Conservation (phyloP, 257 asterid species). For the Fraxinus pennsylvanica region DNA sequence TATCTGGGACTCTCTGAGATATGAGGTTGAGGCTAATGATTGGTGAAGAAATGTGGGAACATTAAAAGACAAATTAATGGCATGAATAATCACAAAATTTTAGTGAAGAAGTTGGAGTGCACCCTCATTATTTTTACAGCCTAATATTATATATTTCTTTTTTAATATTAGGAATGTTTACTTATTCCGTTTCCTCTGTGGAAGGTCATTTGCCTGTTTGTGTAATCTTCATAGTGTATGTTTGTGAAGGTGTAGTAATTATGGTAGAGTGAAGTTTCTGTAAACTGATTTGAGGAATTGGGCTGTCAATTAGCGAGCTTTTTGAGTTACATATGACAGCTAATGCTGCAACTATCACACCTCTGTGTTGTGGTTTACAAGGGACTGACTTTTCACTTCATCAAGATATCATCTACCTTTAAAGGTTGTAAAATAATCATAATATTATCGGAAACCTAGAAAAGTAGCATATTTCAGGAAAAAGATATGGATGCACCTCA, state of each 20-base stretch:
- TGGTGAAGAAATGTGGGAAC: neutral
- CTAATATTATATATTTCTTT: slow-evolving; percentile 2
- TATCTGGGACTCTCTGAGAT: neutral
- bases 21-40: slow-evolving; percentile 9
- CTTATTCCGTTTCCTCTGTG: neutral
- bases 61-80: neutral
- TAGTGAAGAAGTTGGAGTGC: neutral
- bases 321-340: neutral
- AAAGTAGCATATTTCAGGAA: no score
- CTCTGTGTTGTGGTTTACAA: neutral
- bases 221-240: neutral
- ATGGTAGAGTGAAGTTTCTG: neutral
- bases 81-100: neutral
- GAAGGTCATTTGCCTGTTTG: neutral
- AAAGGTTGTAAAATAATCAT: no score
- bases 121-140: neutral
- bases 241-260: neutral
- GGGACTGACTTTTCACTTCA: no score
- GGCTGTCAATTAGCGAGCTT: neutral
- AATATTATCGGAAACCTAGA: no score
- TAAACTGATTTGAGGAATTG: neutral
- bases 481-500: no score
- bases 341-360: neutral
- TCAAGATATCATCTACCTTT: no score
- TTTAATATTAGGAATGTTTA: neutral